phyloP scores from a whole-genome alignment of 495 filamentous ascomycete genomes.

The Hypoxylon lienhwacheense region DNA sequence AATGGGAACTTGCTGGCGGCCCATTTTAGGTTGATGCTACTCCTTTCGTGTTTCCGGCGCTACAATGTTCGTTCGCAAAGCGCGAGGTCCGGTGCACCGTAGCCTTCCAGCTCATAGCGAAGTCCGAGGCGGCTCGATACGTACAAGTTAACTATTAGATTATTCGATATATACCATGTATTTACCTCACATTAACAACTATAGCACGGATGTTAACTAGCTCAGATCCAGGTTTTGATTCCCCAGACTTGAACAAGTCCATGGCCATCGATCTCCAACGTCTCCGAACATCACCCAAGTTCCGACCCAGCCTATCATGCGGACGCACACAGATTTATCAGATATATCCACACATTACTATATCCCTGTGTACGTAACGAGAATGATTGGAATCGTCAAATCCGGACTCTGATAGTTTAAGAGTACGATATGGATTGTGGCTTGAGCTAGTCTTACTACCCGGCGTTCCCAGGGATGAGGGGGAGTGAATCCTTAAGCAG shows the following conservation, averaged over 20 bases:
- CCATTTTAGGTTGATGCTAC: conserved; percentile 13
- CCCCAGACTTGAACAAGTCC: too few relatives aligned
- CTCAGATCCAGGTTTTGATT: too few relatives aligned
- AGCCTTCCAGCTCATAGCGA: background rate
- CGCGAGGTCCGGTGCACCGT: conserved; percentile 33
- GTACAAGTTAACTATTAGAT: too few relatives aligned
- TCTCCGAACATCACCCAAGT: too few relatives aligned
- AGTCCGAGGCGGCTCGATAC: background rate
- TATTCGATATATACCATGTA: too few relatives aligned
- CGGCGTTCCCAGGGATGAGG: background rate
- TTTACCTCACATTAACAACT: too few relatives aligned
- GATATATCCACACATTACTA: background rate
- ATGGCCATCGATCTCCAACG: too few relatives aligned
- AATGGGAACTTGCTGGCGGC: conserved; percentile 19
- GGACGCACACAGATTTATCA: too few relatives aligned
- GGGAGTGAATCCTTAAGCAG: background rate
- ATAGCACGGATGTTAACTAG: too few relatives aligned
- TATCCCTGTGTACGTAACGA: background rate
- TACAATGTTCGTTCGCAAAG: conserved; percentile 18
- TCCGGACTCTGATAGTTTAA: background rate
- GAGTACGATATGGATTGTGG: background rate
- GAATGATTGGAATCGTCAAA: too few relatives aligned
- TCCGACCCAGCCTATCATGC: too few relatives aligned
- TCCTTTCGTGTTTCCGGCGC: background rate
- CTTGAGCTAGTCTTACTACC: conserved; percentile 1